Base-by-base conservation (phyloP, 2,329 filamentous ascomycete genomes). In the Fusarium ramigenum region DNA sequence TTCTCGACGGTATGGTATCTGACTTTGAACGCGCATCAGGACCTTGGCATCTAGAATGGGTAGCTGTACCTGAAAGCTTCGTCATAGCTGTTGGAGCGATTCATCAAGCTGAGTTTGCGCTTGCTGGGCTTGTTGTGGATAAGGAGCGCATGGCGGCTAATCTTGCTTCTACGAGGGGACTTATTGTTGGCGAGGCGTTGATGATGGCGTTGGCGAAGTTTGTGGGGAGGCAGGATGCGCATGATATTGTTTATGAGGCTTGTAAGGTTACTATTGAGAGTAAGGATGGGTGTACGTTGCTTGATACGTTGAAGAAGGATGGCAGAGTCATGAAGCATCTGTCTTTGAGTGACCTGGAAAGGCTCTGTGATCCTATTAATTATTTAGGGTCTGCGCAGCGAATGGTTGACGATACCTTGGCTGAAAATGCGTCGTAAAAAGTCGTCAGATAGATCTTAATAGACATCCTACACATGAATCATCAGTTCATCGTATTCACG, bases 31-130 rank as follows among this genome's bases (percentile, higher is more conserved):
- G 88, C 3, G 87, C 87, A 2, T 87, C 85, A 14, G 87, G 88
- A 1, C 87, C 88, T 1, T 90, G 88, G 88, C 87, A 90, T 78
- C 78, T 90, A 12, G 88, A 90, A 72, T 90, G 87, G 88, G 84
- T 86, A 7, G 87, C 87, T 15, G 78, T 90, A 0, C 87, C 88
- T 0, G 84, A 87, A 60, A 85, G 84, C 47, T 90, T 89, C 66
- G 85, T 89, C 10, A 80, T 87, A 36, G 85, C 84, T 6, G 85
- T 87, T 2, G 87, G 87, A 1, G 84, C 87, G 0, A 78, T 90
- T 19, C 81, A 85, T 56, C 88, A 90, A 78, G 86, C 87, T 3
- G 83, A 86, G 43, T 89, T 89, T 72, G 87, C 85, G 1, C 79
- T 89, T 3, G 81, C 82, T 1, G 87, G 87, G 0, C 81, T 90